Evolutionary conservation across 192 early-diverging fungal genomes (phyloP), one percentile per base, ranked within the genome.

Genomic region (Thamnidium elegans): DNA sequence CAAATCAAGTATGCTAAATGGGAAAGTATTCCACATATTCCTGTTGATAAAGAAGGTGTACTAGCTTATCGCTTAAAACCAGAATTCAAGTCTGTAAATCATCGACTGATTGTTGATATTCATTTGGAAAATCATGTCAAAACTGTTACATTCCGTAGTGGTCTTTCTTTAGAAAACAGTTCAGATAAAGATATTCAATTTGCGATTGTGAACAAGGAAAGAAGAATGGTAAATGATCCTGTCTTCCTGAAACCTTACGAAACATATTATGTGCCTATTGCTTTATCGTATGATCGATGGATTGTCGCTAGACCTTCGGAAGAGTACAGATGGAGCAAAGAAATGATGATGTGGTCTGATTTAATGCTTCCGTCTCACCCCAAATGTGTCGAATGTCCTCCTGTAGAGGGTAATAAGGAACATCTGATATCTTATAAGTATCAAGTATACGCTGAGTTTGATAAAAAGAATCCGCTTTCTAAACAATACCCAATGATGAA

Each of bases 41-140:
- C 84, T 14, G 85, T 95, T 4, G 93, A 95, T 68, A 73, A 82
- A 39, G 90, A 93, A 72, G 89, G 90, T 15, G 72, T 77, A 23
- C 78, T 76, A 26, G 64, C 83, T 20, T 92, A 91, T 70, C 64
- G 80, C 15, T 65, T 95, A 69, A 69, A 84, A 53, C 90, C 90
- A 0, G 73, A 84, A 0, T 32, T 89, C 11, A 80, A 91, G 55
- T 74, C 76, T 20, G 79, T 92, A 11, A 30, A 70, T 23, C 87
- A 95, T 70, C 79, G 85, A 0, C 67, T 95, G 14, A 84, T 90
- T 0, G 89, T 91, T 11, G 92, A 93, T 7, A 88, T 95, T 45
- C 68, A 71, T 43, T 69, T 94, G 20, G 75, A 86, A 42, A 79
- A 89, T 36, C 83, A 90, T 48, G 82, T 92, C 39, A 95, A 95